Evolutionary conservation across 164 flowering plant species (phyloP).

Genomic region (Stephania cephalantha): DNA sequence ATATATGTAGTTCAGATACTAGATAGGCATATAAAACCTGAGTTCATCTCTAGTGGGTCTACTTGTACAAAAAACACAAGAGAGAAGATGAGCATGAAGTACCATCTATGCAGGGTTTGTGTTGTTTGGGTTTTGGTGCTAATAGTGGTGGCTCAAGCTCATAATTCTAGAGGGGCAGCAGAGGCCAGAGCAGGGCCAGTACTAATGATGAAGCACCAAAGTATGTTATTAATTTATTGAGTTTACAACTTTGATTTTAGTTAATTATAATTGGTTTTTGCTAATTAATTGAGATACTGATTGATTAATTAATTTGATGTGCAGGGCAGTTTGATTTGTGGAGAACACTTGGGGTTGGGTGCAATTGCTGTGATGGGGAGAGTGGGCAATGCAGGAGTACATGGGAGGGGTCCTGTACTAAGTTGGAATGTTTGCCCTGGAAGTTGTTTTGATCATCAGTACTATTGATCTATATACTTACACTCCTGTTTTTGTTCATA

Average conservation of each 20-base stretch:
- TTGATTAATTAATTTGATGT: background rate
- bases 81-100: background rate
- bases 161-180: background rate
- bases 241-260: background rate
- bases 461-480: no score
- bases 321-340: background rate
- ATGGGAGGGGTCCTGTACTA: slow-evolving; percentile 3
- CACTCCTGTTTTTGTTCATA: no score
- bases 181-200: slow-evolving; percentile 10
- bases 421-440: slow-evolving; percentile 6
- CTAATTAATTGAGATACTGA: background rate
- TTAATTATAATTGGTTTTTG: background rate
- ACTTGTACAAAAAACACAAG: background rate
- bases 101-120: background rate
- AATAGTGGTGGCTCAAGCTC: background rate
- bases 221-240: slow-evolving; percentile 1
- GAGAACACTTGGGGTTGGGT: slow-evolving; percentile 1
- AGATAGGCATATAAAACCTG: no score
- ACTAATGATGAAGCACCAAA: background rate
- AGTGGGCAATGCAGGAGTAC: slow-evolving; percentile 12
- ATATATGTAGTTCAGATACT: no score
- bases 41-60: background rate
- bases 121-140: slow-evolving; percentile 6
- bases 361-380: slow-evolving; percentile 10
- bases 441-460: background rate